phyloP scores from a whole-genome alignment of 2,329 filamentous ascomycete species.

The Coniosporium tulheliwenetii region DNA sequence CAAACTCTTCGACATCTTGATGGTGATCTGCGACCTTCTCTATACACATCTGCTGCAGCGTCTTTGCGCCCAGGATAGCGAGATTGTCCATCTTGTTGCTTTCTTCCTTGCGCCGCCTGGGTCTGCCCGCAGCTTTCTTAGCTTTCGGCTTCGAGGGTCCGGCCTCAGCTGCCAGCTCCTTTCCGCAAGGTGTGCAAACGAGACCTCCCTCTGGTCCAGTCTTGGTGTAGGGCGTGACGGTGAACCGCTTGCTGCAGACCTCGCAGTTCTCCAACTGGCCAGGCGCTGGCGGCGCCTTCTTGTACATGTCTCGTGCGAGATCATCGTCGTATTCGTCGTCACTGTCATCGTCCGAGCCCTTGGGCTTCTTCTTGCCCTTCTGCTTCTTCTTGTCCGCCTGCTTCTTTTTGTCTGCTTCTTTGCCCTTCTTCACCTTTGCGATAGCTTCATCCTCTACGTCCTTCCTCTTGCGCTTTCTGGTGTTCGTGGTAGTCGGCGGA shows the following conservation, averaged over 20 bases:
- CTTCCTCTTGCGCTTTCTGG: conserved; percentile 42
- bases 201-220: conserved; percentile 69
- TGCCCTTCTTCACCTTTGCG: conserved; percentile 9
- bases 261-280: conserved; percentile 85
- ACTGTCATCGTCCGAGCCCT: conserved; percentile 26
- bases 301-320: conserved; percentile 34
- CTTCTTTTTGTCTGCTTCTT: conserved; percentile 30
- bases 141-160: conserved; percentile 44
- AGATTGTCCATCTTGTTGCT: conserved; percentile 73
- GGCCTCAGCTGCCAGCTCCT: conserved; percentile 51
- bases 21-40: conserved; percentile 48
- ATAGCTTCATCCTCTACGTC: conserved; percentile 15
- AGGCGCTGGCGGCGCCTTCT: conserved; percentile 46
- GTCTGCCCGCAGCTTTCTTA: conserved; percentile 40
- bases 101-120: conserved; percentile 58
- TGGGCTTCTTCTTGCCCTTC: conserved; percentile 24
- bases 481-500: conserved; percentile 21
- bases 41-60: conserved; percentile 48
- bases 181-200: conserved; percentile 71
- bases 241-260: conserved; percentile 74
- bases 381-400: conserved; percentile 26
- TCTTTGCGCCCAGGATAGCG: conserved; percentile 49
- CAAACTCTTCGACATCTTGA: conserved; percentile 48
- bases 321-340: conserved; percentile 31
- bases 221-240: conserved; percentile 78